A percentile compares a stretch with the other conserved stretches of the same genome.
phyloP scores from a whole-genome alignment of 495 filamentous ascomycete genomes.

The Aspergillus saccharolyticus region DNA sequence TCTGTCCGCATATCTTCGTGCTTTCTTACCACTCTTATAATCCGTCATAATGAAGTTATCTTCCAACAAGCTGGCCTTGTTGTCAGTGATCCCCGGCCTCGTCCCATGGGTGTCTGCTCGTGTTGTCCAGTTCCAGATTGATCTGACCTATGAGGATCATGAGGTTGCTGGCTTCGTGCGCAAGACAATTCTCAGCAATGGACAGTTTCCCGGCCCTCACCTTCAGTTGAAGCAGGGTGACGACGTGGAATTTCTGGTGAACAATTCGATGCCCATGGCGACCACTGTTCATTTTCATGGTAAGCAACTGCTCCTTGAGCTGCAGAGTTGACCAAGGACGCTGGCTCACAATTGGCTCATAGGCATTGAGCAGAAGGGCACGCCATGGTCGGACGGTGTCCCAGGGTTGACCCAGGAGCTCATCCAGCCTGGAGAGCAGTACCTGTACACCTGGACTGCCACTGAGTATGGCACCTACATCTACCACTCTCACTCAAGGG shows the following conservation, averaged over 20 bases:
- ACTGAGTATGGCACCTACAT: slow-evolving; percentile 28
- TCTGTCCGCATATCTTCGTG: neutral
- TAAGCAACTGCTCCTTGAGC: slow-evolving; percentile 4
- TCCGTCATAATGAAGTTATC: slow-evolving; percentile 4
- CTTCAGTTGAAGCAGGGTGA: slow-evolving; percentile 58
- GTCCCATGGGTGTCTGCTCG: slow-evolving; percentile 12
- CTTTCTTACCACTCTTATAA: neutral
- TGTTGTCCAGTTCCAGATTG: slow-evolving; percentile 28
- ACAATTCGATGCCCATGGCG: slow-evolving; percentile 51
- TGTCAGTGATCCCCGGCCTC: slow-evolving; percentile 5
- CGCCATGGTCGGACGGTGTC: slow-evolving; percentile 52
- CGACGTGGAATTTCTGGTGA: slow-evolving; percentile 54
- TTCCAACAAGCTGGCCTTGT: slow-evolving; percentile 2
- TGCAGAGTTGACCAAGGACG: too few relatives aligned
- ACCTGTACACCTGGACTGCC: slow-evolving; percentile 44
- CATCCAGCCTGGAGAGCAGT: slow-evolving; percentile 42
- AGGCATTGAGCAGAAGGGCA: slow-evolving; percentile 37
- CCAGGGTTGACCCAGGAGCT: slow-evolving; percentile 44
- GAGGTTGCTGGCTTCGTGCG: slow-evolving; percentile 31
- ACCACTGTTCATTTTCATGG: slow-evolving; percentile 53
- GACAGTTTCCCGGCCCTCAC: slow-evolving; percentile 54
- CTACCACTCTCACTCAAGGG: slow-evolving; percentile 50
- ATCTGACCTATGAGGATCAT: slow-evolving; percentile 28
- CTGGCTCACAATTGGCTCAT: too few relatives aligned
- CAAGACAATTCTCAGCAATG: slow-evolving; percentile 55